A percentile compares a stretch with the other conserved stretches of the same genome.
Evolutionary conservation across 139 green algal species (phyloP).

Genomic region (Coelastrella sp.): DNA sequence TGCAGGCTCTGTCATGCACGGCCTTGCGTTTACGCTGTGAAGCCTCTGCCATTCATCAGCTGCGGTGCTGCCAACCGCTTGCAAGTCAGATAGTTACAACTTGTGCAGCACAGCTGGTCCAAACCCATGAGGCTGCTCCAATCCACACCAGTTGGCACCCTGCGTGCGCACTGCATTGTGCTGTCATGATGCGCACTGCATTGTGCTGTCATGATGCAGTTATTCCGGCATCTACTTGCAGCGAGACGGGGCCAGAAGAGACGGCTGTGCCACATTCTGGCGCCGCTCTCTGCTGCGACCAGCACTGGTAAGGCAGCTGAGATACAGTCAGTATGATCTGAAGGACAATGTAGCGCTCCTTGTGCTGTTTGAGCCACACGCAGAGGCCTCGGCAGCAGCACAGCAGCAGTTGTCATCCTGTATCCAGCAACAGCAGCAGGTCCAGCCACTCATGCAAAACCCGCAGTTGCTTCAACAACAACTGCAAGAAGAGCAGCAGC

Average conservation of each 20-base stretch:
- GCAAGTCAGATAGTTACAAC: no score
- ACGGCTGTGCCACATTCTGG: slow-evolving; percentile 86
- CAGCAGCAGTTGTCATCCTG: not conserved
- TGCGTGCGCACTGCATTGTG: no score
- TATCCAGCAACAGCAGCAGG: slow-evolving; percentile 2
- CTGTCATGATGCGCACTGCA: not conserved
- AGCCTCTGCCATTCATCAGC: no score
- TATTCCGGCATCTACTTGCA: slow-evolving; percentile 68
- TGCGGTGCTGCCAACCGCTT: no score
- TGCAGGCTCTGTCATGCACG: not conserved
- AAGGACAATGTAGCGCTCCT: slow-evolving; percentile 88
- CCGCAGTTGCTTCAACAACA: not conserved
- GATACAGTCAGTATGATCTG: slow-evolving; percentile 68
- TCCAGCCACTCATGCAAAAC: slow-evolving; percentile 12
- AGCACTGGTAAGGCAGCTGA: slow-evolving; percentile 57
- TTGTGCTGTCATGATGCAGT: slow-evolving; percentile 50
- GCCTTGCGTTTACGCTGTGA: not conserved
- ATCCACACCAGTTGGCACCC: no score
- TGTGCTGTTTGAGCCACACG: slow-evolving; percentile 46
- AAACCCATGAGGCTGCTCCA: no score
- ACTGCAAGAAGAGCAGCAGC: slow-evolving; percentile 1
- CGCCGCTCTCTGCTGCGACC: slow-evolving; percentile 52
- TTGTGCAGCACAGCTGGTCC: no score
- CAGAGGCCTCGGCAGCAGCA: slow-evolving; percentile 24
- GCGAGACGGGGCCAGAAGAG: slow-evolving; percentile 55